Base-by-base conservation (phyloP, 2,329 filamentous ascomycete species). In the Davidsoniella virescens region DNA sequence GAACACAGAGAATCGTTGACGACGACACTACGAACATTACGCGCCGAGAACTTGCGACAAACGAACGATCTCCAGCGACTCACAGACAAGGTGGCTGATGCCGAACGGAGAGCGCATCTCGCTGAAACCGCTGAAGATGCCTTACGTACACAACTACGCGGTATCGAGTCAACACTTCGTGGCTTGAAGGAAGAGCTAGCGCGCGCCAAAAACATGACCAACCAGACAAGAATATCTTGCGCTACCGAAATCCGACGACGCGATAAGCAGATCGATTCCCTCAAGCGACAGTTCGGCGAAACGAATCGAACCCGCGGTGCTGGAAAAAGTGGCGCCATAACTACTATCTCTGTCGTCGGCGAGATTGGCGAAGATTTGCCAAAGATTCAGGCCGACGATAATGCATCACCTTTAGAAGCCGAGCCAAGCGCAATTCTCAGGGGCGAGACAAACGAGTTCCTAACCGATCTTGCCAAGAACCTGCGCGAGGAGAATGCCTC, bases 401-500 rank as follows among this genome's bases (percentile, higher is more conserved):
- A 9, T 12, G 36, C 49, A 4, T 20, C 40, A 43, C 56, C 55
- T 4, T 59, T 60, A 2, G 58, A 41, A 9, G 59, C 1, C 59
- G 62, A 2, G 59, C 72, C 65, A 61, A 76, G 67, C 76, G 90
- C 10, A 63, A 84, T 78, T 57, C 67, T 96, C 54, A 80, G 81
- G 58, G 78, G 82, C 61, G 92, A 96, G 65, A 94, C 90, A 4
- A 94, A 90, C 44, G 81, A 87, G 46, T 95, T 95, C 60, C 68
- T 98, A 52, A 92, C 88, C 0, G 80, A 84, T 59, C 68, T 94
- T 52, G 88, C 86, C 26, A 83, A 84, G 61, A 79, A 78, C 38
- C 67, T 96, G 52, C 92, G 87, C 59, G 86, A 94, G 56, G 92
- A 98, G 63, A 98, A 98, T 59, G 88, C 95, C 60, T 75, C 76